Evolutionary conservation across 345 rosid species (phyloP).

Genomic region (Nephelium lappaceum): DNA sequence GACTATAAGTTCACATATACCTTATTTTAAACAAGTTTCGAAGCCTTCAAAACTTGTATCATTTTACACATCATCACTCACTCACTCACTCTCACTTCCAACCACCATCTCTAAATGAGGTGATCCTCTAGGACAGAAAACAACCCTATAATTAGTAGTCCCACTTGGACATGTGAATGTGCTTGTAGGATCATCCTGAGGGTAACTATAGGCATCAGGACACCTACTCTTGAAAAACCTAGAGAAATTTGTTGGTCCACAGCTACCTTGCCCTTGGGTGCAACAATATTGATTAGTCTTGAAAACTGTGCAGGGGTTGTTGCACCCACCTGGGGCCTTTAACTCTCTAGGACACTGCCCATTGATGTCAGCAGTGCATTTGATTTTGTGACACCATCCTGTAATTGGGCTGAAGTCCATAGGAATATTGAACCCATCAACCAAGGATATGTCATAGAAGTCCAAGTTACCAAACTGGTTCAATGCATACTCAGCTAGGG

Average conservation of each 20-base stretch:
- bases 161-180: constrained; percentile 39
- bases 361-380: constrained; percentile 52
- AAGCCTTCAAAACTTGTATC: too few species aligned
- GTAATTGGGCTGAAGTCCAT: constrained; percentile 52
- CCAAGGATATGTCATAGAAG: constrained; percentile 39
- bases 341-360: constrained; percentile 56
- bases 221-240: constrained; percentile 30
- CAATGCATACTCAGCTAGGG: constrained; percentile 59
- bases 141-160: constrained; percentile 26
- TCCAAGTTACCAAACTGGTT: constrained; percentile 52
- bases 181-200: constrained; percentile 32
- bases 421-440: constrained; percentile 43
- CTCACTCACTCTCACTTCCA: too few species aligned
- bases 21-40: too few species aligned
- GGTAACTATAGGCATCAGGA: constrained; percentile 34
- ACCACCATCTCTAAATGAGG: too few species aligned
- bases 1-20: too few species aligned
- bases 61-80: too few species aligned
- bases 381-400: constrained; percentile 35
- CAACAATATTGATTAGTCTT: constrained; percentile 54
- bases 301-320: constrained; percentile 57
- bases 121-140: constrained; percentile 29
- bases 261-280: constrained; percentile 13
- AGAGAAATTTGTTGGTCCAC: constrained; percentile 25
- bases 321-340: constrained; percentile 34